Conservation (phyloP, 306 rosid genomes). For the Acacia crassicarpa region DNA sequence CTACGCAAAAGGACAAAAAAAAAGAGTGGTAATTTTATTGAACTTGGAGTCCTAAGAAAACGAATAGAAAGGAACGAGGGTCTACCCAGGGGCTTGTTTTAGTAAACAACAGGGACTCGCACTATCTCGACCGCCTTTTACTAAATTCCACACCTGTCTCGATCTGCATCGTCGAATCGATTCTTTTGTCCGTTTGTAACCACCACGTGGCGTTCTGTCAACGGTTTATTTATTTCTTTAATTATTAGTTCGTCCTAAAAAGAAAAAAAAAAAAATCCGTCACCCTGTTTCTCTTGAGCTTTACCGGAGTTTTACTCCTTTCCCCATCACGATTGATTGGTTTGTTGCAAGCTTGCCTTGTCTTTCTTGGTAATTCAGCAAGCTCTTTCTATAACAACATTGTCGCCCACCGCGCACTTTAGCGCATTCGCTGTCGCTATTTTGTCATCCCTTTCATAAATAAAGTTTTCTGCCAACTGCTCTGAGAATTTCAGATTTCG, state of each 20-base stretch:
- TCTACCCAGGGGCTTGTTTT: background rate
- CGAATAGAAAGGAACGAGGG: background rate
- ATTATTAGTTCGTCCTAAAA: background rate
- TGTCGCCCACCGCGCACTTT: constrained; percentile 24
- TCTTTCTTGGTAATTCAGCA: constrained; percentile 31
- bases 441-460: background rate
- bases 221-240: background rate
- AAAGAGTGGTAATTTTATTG: background rate
- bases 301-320: background rate
- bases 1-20: background rate
- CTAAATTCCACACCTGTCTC: background rate
- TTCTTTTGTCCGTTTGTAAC: background rate
- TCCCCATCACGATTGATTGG: constrained; percentile 1
- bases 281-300: background rate
- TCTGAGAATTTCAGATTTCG: background rate
- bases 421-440: constrained; percentile 9
- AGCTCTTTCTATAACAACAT: background rate
- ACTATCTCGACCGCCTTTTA: background rate
- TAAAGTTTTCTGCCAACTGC: background rate
- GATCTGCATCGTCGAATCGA: background rate
- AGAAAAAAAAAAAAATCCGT: background rate
- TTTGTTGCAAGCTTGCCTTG: background rate
- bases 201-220: constrained; percentile 4
- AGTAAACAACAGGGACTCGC: background rate
- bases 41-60: background rate